Percentiles rank a stretch among this genome's conserved stretches.
phyloP scores from a whole-genome alignment of 1,284 basidiomycete genomes.

The Moniliophthora roreri region DNA sequence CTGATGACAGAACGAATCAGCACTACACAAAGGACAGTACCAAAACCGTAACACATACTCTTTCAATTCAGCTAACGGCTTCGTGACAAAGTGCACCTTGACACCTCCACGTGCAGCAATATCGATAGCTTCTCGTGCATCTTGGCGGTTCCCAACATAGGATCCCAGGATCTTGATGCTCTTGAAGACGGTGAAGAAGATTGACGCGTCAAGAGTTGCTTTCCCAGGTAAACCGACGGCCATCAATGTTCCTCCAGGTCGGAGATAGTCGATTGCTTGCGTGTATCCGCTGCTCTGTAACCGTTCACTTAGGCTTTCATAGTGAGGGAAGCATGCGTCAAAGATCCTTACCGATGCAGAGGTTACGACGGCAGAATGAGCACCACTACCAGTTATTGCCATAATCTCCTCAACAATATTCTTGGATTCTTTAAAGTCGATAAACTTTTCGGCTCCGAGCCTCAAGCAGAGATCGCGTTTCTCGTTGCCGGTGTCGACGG shows the following conservation, averaged over 20 bases:
- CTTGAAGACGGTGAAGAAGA: constrained; percentile 77
- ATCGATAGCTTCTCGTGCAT: constrained; percentile 69
- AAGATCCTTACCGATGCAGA: constrained; percentile 42
- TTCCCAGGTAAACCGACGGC: constrained; percentile 72
- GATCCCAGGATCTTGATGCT: constrained; percentile 70
- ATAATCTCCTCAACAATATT: constrained; percentile 64
- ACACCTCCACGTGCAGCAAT: constrained; percentile 74
- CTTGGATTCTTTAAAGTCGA: constrained; percentile 72
- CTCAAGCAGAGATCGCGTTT: constrained; percentile 69
- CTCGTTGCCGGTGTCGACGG: constrained; percentile 78
- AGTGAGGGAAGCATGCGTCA: not conserved
- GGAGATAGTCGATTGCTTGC: constrained; percentile 71
- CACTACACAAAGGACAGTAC: not conserved
- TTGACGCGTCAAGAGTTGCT: constrained; percentile 59
- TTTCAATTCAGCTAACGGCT: constrained; percentile 52
- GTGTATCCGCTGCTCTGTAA: constrained; percentile 58
- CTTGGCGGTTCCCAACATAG: constrained; percentile 77
- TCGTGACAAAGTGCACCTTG: constrained; percentile 52
- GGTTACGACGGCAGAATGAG: constrained; percentile 75
- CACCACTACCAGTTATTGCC: constrained; percentile 69
- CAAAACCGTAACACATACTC: constrained; percentile 38
- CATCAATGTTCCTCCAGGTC: constrained; percentile 66
- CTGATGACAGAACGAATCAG: no score
- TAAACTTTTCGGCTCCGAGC: constrained; percentile 78
- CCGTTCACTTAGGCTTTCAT: not conserved